Base-by-base conservation (phyloP, 345 rosid species). In the Syzygium aqueum region DNA sequence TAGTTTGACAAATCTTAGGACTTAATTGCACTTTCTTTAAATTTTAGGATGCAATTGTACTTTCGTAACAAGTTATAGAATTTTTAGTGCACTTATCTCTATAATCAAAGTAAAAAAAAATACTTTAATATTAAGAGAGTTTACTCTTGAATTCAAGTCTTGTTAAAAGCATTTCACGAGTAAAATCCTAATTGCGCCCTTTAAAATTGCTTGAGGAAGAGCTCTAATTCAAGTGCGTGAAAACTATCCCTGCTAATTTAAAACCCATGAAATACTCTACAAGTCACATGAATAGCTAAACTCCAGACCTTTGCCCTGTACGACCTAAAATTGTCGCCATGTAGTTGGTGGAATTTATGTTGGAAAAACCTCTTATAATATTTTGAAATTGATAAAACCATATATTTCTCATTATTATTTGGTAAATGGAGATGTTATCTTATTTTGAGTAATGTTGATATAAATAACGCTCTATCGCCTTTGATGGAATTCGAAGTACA, bases 291-390 rank as follows among this genome's bases (percentile, higher is more conserved):
- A 30, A 15, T 8, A 30, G 1, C 2, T 65, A 30, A 30, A 65
- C 8, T 65, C 0, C 3, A 30, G 5, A 30, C 1, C 19, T 65
- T 30, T 30, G 3, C 11, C 23, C 0, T 30, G 1, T 3, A 0
- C 1, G 3, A 30, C 1, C 1, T 6, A 30, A 0, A 63, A 10
- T 16, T 3, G 5, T 28, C 3, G 30, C 0, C 43, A 16, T 2
- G 5, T 3, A 7, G 1, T 7, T 30, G 9, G 37, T 65, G 43
- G 7, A 16, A 15, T 15, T 30, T 40, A 8, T 30, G 11, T 65
- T 30, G 43, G 11, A 65, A 65, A 65, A 65, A 16, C 22, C 43
- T 30, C 30, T 2, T 8, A 7, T 16, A 2, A 16, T 16, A 30
- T 33, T 30, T 65, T 28, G 22, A 16, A 65, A 33, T 16, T 30